Evolutionary conservation across 306 rosid species (phyloP), one percentile per base, ranked within the genome.

Genomic region (Prunus kanzakura): DNA sequence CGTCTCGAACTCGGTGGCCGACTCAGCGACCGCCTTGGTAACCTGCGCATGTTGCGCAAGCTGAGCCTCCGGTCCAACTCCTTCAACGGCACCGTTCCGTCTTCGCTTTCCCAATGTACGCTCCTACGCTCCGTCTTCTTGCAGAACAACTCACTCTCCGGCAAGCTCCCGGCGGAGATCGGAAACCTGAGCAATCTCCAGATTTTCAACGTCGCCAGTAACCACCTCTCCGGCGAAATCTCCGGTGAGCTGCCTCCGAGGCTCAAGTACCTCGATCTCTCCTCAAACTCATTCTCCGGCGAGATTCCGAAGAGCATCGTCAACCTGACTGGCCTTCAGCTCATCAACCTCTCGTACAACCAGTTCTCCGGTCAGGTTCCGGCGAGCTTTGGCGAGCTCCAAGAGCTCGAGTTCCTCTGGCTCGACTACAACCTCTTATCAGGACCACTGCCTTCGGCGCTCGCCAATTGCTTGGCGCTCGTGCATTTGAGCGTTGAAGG

Each of bases 401-500:
- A 91, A 74, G 66, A 78, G 80, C 87, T 94, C 4, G 89, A 91
- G 63, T 91, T 89, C 72, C 93, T 94, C 41, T 94, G 98, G 98
- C 85, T 94, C 9, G 98, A 94, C 69, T 85, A 90, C 76, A 94
- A 94, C 73, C 77, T 84, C 0, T 43, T 94, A 2, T 85, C 79
- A 70, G 98, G 98, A 61, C 90, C 98, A 16, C 73, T 94, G 23
- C 97, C 98, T 55, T 91, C 98, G 35, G 98, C 98, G 2, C 80
- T 94, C 0, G 96, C 96, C 4, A 91, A 94, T 56, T 91, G 95
- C 67, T 90, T 91, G 50, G 86, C 93, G 78, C 97, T 94, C 11
- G 81, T 88, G 49, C 98, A 94, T 81, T 82, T 94, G 47, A 94
- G 94, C 82, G 91, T 79, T 6, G 97, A 90, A 29, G 97, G 87